Conservation (phyloP, 2,329 filamentous ascomycete species). For the Paradendryphiella salina region DNA sequence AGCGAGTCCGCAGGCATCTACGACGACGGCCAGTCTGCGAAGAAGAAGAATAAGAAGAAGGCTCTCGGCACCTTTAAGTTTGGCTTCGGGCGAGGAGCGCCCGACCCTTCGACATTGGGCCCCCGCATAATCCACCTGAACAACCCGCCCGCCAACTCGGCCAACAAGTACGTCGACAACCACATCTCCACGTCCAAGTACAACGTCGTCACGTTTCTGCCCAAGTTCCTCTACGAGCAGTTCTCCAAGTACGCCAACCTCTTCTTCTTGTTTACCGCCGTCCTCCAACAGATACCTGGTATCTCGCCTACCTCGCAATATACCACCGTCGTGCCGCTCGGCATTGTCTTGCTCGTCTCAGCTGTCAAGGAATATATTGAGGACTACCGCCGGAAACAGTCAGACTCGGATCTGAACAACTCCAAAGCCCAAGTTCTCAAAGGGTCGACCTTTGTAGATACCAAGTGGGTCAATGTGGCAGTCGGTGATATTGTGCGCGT, state of each 20-base stretch:
- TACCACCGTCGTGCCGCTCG: conserved; percentile 93
- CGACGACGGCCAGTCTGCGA: conserved; percentile 33
- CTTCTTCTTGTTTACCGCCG: conserved; percentile 98
- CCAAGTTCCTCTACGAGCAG: conserved; percentile 96
- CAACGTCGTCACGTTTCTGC: conserved; percentile 88
- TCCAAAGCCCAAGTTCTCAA: conserved; percentile 82
- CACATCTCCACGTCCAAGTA: conserved; percentile 98
- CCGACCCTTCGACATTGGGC: conserved; percentile 86
- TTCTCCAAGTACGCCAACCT: conserved; percentile 99
- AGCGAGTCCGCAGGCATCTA: conserved; percentile 50
- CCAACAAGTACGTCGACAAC: conserved; percentile 92
- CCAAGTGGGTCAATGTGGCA: conserved; percentile 89
- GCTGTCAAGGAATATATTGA: conserved; percentile 93
- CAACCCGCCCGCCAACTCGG: conserved; percentile 88
- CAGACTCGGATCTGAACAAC: conserved; percentile 84
- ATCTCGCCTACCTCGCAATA: conserved; percentile 94
- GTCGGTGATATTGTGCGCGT: conserved; percentile 93
- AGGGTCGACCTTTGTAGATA: conserved; percentile 81
- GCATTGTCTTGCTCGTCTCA: conserved; percentile 89
- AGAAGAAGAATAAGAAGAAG: conserved; percentile 52
- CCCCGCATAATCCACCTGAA: conserved; percentile 94
- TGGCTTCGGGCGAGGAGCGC: conserved; percentile 80
- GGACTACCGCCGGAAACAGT: conserved; percentile 85
- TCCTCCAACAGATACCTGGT: conserved; percentile 90
- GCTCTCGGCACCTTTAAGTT: conserved; percentile 77